Conservation (phyloP, 352 stramenopile genomes). For the Phytophthora citricola region DNA sequence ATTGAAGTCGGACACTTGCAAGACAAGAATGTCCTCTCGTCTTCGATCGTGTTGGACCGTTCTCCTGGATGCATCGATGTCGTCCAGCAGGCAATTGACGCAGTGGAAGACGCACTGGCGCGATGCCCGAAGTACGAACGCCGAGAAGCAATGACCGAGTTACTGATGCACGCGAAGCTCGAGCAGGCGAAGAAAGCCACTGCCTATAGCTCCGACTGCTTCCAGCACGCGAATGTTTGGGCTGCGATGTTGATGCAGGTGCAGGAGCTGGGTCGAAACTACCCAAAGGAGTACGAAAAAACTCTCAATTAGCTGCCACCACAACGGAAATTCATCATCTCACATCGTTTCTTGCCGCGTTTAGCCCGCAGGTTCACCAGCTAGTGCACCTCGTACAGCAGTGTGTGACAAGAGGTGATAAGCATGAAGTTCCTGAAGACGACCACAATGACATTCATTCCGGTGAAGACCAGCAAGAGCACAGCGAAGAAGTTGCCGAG, state of each 20-base stretch:
- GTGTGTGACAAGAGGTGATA: conserved; percentile 30
- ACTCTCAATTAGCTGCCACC: not conserved
- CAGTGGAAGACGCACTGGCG: conserved; percentile 30
- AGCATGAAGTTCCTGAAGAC: conserved; percentile 39
- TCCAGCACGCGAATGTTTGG: conserved; percentile 29
- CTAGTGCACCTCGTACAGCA: conserved; percentile 45
- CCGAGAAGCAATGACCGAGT: conserved; percentile 32
- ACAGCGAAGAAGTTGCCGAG: conserved; percentile 7
- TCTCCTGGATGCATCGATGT: conserved; percentile 25
- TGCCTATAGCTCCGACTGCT: conserved; percentile 15
- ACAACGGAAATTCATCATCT: not conserved
- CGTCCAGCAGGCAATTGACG: conserved; percentile 36
- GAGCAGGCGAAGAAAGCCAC: conserved; percentile 31
- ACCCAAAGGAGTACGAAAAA: conserved; percentile 39
- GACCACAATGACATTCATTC: conserved; percentile 22
- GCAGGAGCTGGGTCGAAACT: conserved; percentile 37
- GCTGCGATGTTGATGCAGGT: conserved; percentile 36
- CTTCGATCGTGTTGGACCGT: conserved; percentile 6
- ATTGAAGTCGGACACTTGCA: conserved; percentile 12
- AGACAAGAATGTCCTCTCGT: conserved; percentile 11
- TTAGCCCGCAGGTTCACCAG: conserved; percentile 48
- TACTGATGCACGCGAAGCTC: conserved; percentile 38
- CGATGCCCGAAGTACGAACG: conserved; percentile 32
- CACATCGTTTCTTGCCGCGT: conserved; percentile 18
- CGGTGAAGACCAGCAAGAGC: conserved; percentile 15